A percentile compares a stretch with the other conserved stretches of the same genome.
Conservation (phyloP, 1,139 yeast genomes). For the Hemisphaericaspora lyxosophila region DNA sequence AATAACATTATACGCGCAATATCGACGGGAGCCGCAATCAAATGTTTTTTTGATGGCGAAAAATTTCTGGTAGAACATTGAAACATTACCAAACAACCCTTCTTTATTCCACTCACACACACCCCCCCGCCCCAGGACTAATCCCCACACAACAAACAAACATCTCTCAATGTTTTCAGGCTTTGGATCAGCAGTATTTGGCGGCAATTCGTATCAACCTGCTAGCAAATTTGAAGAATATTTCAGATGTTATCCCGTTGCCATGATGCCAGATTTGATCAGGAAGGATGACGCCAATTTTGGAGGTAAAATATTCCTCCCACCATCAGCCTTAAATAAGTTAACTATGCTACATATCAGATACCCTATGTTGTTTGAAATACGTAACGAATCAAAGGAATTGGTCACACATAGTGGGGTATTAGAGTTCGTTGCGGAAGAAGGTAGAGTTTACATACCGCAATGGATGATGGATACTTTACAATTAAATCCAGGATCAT, state of each 20-base stretch:
- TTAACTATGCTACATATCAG: constrained; percentile 83
- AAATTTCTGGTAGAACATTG: neutral
- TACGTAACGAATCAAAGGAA: constrained; percentile 64
- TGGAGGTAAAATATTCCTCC: constrained; percentile 96
- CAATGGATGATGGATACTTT: constrained; percentile 95
- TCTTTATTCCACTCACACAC: no score
- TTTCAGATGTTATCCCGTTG: constrained; percentile 88
- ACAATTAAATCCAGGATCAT: constrained; percentile 70
- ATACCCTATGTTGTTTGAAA: constrained; percentile 92
- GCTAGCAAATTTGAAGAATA: constrained; percentile 62
- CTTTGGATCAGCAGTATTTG: constrained; percentile 43
- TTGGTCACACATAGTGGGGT: constrained; percentile 85
- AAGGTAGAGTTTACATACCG: constrained; percentile 92
- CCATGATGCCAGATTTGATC: constrained; percentile 83
- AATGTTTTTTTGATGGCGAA: constrained; percentile 2
- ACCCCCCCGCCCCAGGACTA: no score
- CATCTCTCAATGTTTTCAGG: constrained; percentile 39
- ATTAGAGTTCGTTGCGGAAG: constrained; percentile 93
- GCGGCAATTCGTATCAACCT: constrained; percentile 16
- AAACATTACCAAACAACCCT: no score
- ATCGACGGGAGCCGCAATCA: no score
- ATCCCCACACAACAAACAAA: no score
- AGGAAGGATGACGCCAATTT: constrained; percentile 81
- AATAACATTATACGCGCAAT: no score
- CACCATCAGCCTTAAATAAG: constrained; percentile 88